These are phyloP conservation scores for Colletotrichum plurivorum DNA, from an alignment of 2,329 filamentous ascomycete genomes.

Conservation along the genomic window DNA sequence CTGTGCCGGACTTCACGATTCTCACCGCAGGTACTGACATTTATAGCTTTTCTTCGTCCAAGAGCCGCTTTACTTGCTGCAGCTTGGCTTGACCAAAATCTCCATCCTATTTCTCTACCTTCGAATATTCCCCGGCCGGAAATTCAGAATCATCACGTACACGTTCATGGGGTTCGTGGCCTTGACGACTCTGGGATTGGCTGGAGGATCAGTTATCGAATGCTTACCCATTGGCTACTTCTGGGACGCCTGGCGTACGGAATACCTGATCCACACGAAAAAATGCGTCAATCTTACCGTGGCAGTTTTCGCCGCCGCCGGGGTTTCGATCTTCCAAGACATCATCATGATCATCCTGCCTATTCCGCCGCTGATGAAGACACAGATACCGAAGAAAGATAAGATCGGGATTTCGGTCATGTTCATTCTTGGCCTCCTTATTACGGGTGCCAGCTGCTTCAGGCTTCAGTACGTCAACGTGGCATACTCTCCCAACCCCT, in stretches of 20 bases:
- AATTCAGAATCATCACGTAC: slow-evolving; percentile 9
- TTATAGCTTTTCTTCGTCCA: slow-evolving; percentile 16
- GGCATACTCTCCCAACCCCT: slow-evolving; percentile 18
- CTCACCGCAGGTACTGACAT: neutral
- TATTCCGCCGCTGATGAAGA: slow-evolving; percentile 19
- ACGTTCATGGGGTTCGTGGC: slow-evolving; percentile 15
- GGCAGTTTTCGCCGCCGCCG: neutral
- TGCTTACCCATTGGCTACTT: slow-evolving; percentile 23
- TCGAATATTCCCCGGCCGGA: slow-evolving; percentile 14
- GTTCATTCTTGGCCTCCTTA: slow-evolving; percentile 15
- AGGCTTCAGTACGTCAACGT: slow-evolving; percentile 18
- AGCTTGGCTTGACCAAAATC: slow-evolving; percentile 6
- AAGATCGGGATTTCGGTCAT: slow-evolving; percentile 9
- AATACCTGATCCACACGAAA: slow-evolving; percentile 13
- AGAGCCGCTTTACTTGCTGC: slow-evolving; percentile 15
- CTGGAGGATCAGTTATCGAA: slow-evolving; percentile 9
- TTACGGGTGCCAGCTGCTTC: slow-evolving; percentile 20
- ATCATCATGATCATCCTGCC: slow-evolving; percentile 23
- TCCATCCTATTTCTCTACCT: slow-evolving; percentile 20
- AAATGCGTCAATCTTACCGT: slow-evolving; percentile 21
- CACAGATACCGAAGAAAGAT: slow-evolving; percentile 9
- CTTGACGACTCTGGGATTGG: neutral
- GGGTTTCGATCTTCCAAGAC: slow-evolving; percentile 18
- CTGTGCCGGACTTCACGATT: neutral
- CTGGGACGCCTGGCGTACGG: slow-evolving; percentile 18